Evolutionary conservation across 2,329 filamentous ascomycete genomes (phyloP), one percentile per base, ranked within the genome.

Genomic region (Chrysoporthe deuterocubensis): DNA sequence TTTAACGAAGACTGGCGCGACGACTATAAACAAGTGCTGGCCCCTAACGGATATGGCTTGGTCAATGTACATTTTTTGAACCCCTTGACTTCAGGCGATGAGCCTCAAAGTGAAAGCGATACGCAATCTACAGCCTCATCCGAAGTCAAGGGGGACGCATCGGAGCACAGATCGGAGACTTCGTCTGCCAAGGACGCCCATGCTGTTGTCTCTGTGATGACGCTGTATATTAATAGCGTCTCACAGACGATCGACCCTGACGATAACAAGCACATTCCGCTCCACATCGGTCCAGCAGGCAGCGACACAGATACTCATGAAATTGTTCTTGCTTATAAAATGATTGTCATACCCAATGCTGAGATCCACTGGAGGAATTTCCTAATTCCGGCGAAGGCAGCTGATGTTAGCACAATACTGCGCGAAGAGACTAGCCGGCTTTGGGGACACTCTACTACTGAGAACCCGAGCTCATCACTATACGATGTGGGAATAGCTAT

Each of bases 321-420:
- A 18, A 44, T 67, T 0, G 46, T 62, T 1, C n/a, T 58, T 16
- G 60, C 65, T 14, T 67, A 67, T 21, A 67, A n/a, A 8, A 21
- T 64, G n/a, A 43, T 67, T 2, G 3, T 8, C 16, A 21, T 59
- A 0, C 65, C 65, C 5, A 37, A 42, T 0, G 16, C 9, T 16
- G 5, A 52, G 26, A 14, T 21, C 2, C 34, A 64, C 18, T 67
- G 65, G 65, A 34, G 14, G 32, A 64, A 67, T 5, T 64, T 67
- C 18, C 9, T 64, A 5, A 50, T 67, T 14, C 43, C 65, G 2
- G 60, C 44, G 7, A 11, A 52, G 37, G 44, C 43, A 1, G 34
- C 60, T 18, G 65, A 67, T 37, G 52, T 67, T 40, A 21, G 13
- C 8, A 34, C 43, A 1, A 26, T 64, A 16, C 52, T 67, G 3